Base-by-base conservation (phyloP, 257 asterid species). In the Lavandula angustifolia region DNA sequence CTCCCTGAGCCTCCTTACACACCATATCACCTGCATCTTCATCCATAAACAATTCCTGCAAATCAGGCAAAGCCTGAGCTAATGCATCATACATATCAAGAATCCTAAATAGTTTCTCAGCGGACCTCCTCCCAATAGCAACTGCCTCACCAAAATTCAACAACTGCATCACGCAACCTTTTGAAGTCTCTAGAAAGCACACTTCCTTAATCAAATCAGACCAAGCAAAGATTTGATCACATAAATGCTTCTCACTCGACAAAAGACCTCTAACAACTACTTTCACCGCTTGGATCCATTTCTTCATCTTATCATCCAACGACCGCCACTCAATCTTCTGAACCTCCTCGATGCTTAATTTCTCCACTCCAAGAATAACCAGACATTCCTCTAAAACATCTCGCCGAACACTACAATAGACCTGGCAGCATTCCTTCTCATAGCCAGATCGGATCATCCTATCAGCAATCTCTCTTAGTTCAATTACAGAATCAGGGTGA, bases 61-160 rank as follows among this genome's bases (percentile, higher is more conserved):
- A 58, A 74, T 87, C 86, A 12, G 91, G 83, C 18, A 85, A 51
- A 60, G 80, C 87, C 79, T 76, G 88, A 46, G 81, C 76, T 16
- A 94, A 69, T 17, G 85, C 95, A 75, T 94, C 99, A 62, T 85
- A 86, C 99, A 94, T 90, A 71, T 90, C 95, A 46, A 94, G 94
- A 50, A 94, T 79, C 78, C 95, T 77, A 53, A 90, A 94, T 76
- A 94, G 60, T 71, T 94, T 94, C 89, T 90, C 97, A 0, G 83
- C 83, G 0, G 97, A 87, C 84, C 94, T 82, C 75, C 60, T 82
- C 59, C 96, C 95, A 59, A 94, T 89, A 0, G 95, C 94, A 55
- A 94, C 95, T 4, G 99, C 99, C 80, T 94, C 97, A 31, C 91
- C 99, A 37, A 94, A 94, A 81, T 90, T 94, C 86, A 94, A 72